Evolutionary conservation across 73 alveolate genomes (phyloP).

Genomic region (Paramecium bursaria): DNA sequence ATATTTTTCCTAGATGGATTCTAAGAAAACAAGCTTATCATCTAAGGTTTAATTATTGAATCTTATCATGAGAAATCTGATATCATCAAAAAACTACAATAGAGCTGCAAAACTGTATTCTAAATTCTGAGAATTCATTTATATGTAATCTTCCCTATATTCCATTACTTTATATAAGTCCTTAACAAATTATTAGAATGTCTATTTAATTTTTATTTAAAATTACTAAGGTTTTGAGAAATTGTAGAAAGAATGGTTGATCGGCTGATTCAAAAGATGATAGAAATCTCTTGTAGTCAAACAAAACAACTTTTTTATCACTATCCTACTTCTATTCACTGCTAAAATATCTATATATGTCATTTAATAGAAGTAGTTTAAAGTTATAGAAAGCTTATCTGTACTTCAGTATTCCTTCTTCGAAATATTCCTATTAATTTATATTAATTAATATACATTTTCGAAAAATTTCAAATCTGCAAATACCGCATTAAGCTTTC

Average conservation of each 20-base stretch:
- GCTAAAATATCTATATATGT: slow-evolving; percentile 29
- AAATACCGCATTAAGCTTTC: slow-evolving; percentile 39
- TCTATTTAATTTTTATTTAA: neutral
- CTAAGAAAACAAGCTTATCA: slow-evolving; percentile 23
- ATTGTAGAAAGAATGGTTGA: slow-evolving; percentile 27
- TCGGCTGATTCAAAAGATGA: slow-evolving; percentile 24
- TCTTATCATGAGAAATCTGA: slow-evolving; percentile 23
- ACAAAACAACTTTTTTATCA: slow-evolving; percentile 52
- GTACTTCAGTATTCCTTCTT: slow-evolving; percentile 41
- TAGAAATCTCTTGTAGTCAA: slow-evolving; percentile 50
- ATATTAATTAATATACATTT: slow-evolving; percentile 1
- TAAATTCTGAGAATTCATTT: neutral
- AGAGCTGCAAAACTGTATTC: slow-evolving; percentile 14
- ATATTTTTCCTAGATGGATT: slow-evolving; percentile 2
- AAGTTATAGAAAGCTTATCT: slow-evolving; percentile 47
- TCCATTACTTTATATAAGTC: slow-evolving; percentile 61
- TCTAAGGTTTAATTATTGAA: slow-evolving; percentile 37
- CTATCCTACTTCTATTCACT: neutral
- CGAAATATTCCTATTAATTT: slow-evolving; percentile 16
- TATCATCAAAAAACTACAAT: slow-evolving; percentile 46
- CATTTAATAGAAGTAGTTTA: slow-evolving; percentile 37
- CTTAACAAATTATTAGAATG: slow-evolving; percentile 49
- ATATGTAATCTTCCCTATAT: slow-evolving; percentile 37
- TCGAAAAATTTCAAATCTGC: slow-evolving; percentile 57
- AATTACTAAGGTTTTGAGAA: slow-evolving; percentile 17